Percentiles rank a stretch among this genome's conserved stretches.
Evolutionary conservation across 306 rosid genomes (phyloP).

Genomic region (Medicago ruthenica): DNA sequence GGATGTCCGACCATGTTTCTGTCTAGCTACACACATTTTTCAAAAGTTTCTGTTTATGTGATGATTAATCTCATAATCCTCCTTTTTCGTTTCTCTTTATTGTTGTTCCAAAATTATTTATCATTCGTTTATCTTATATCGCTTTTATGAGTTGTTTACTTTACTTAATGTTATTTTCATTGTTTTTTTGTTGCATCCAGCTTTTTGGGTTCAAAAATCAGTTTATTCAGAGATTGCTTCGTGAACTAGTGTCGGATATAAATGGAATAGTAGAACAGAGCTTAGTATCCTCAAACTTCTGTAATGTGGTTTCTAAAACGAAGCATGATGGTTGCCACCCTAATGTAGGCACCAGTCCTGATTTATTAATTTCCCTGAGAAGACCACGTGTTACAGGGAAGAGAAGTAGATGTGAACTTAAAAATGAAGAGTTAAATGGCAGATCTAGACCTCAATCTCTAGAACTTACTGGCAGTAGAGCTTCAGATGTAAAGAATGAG

Average conservation of each 20-base stretch:
- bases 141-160: constrained; percentile 22
- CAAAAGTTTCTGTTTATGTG: constrained; percentile 13
- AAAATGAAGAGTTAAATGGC: constrained; percentile 40
- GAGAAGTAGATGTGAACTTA: constrained; percentile 61
- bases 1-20: constrained; percentile 1
- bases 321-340: constrained; percentile 39
- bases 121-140: neutral
- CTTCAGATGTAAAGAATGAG: constrained; percentile 47
- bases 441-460: constrained; percentile 49
- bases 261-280: constrained; percentile 60
- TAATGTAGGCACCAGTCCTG: constrained; percentile 48
- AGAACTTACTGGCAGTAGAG: constrained; percentile 44
- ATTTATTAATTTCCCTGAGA: constrained; percentile 46
- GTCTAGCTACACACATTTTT: constrained; percentile 26
- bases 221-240: constrained; percentile 74
- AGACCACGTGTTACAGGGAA: constrained; percentile 55
- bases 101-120: constrained; percentile 18
- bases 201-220: constrained; percentile 90
- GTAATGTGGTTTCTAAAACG: constrained; percentile 47
- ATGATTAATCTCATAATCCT: constrained; percentile 34
- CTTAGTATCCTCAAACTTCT: constrained; percentile 45
- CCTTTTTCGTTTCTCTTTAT: neutral
- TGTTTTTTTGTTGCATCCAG: constrained; percentile 53
- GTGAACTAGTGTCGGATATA: constrained; percentile 71
- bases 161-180: constrained; percentile 30